Percentiles rank a stretch among this genome's conserved stretches.
These are phyloP conservation scores for Hymenotorrendiella dingleyae DNA, from an alignment of 2,329 filamentous ascomycete species.

Conservation along the genomic window DNA sequence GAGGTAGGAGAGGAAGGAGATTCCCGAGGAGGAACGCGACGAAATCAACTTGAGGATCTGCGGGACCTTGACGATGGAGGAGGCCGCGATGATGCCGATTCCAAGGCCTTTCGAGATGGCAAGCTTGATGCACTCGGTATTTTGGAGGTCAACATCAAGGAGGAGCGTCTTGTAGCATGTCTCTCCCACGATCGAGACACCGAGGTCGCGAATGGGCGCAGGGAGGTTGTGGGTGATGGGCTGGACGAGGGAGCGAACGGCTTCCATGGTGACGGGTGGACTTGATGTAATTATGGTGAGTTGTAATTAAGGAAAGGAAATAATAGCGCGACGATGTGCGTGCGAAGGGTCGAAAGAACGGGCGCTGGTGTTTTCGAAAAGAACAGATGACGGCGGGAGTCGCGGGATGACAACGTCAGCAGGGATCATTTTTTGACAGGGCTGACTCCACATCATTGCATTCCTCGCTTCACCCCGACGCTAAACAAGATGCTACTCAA, in stretches of 20 bases:
- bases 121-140: constrained; percentile 77
- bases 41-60: constrained; percentile 89
- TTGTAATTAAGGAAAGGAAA: not conserved
- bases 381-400: not conserved
- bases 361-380: not conserved
- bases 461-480: not conserved
- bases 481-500: not conserved
- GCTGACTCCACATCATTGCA: not conserved
- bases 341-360: not conserved
- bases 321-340: not conserved
- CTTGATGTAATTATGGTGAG: not conserved
- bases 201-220: constrained; percentile 65
- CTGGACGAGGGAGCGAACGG: constrained; percentile 52
- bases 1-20: constrained; percentile 85
- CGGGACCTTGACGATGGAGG: constrained; percentile 89
- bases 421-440: not conserved
- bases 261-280: constrained; percentile 45
- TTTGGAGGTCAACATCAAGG: constrained; percentile 73
- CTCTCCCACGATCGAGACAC: constrained; percentile 73
- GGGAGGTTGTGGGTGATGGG: constrained; percentile 72
- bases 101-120: constrained; percentile 89
- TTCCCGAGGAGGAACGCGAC: constrained; percentile 73
- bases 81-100: constrained; percentile 86
- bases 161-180: constrained; percentile 82
- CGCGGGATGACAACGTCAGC: not conserved